These are phyloP conservation scores for Pichia sp. DNA, from an alignment of 1,139 yeast genomes.

Conservation along the genomic window DNA sequence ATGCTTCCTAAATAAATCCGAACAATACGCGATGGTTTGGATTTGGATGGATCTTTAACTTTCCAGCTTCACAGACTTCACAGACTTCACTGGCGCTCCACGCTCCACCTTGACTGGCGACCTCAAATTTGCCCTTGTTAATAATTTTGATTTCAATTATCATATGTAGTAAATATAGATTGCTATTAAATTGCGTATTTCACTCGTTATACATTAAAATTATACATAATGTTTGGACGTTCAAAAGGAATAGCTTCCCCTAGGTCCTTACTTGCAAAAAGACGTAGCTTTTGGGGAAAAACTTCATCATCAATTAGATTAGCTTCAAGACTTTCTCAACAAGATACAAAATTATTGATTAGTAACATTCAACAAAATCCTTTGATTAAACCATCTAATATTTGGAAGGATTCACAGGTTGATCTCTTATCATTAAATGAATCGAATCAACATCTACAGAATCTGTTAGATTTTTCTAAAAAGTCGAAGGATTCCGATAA, in stretches of 20 bases:
- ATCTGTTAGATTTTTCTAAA: neutral
- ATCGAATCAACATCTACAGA: neutral
- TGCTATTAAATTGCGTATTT: neutral
- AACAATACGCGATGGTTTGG: too few species aligned
- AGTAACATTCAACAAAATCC: neutral
- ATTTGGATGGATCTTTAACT: too few species aligned
- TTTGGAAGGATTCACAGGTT: conserved; percentile 6
- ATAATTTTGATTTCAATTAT: too few species aligned
- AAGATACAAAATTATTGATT: conserved; percentile 12
- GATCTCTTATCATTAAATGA: neutral
- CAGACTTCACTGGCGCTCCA: too few species aligned
- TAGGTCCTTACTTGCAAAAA: conserved; percentile 1
- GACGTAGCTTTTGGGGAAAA: neutral
- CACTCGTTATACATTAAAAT: neutral
- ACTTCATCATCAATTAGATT: conserved; percentile 1
- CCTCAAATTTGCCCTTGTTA: neutral
- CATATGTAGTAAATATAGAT: neutral
- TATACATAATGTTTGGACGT: conserved; percentile 18
- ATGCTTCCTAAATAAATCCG: too few species aligned
- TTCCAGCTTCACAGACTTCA: too few species aligned
- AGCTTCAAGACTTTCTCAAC: conserved; percentile 22
- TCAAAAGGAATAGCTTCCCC: conserved; percentile 16
- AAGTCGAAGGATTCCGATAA: conserved; percentile 4
- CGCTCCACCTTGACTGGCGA: too few species aligned
- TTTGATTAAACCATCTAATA: neutral